Conservation (phyloP, 257 asterid genomes). For the Paraleonurus japonicus region DNA sequence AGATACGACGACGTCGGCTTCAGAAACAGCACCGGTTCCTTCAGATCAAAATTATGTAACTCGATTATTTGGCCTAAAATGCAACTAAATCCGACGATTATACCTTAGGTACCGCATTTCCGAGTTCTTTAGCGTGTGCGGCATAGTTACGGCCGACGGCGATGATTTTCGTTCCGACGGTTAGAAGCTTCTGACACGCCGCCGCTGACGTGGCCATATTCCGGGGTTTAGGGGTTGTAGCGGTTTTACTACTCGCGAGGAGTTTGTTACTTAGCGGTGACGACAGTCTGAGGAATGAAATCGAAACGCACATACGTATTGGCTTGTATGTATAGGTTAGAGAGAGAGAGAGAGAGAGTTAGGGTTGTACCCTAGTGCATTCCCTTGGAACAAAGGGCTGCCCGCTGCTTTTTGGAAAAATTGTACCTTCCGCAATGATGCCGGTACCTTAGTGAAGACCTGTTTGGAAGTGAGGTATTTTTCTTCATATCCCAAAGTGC, state of each 20-base stretch:
- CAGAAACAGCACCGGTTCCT: conserved; percentile 97
- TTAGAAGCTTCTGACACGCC: conserved; percentile 64
- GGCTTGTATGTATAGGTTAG: conserved; percentile 5
- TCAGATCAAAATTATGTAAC: conserved; percentile 20
- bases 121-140: conserved; percentile 94
- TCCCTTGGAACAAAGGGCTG: neutral
- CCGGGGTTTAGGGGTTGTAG: conserved; percentile 16
- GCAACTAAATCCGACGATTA: neutral
- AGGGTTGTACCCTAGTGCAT: conserved; percentile 33
- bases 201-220: conserved; percentile 67
- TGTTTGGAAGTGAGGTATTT: neutral
- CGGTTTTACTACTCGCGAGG: neutral
- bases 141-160: conserved; percentile 98
- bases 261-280: conserved; percentile 19
- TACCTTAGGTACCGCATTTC: conserved; percentile 90
- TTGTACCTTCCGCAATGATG: conserved; percentile 1
- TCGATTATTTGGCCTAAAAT: neutral
- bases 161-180: conserved; percentile 78
- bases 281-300: conserved; percentile 23
- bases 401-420: neutral
- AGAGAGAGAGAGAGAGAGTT: neutral
- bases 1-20: conserved; percentile 94
- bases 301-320: conserved; percentile 21
- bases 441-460: neutral
- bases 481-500: neutral